Evolutionary conservation across 495 filamentous ascomycete genomes (phyloP).

Genomic region (Xylaria nigripes): DNA sequence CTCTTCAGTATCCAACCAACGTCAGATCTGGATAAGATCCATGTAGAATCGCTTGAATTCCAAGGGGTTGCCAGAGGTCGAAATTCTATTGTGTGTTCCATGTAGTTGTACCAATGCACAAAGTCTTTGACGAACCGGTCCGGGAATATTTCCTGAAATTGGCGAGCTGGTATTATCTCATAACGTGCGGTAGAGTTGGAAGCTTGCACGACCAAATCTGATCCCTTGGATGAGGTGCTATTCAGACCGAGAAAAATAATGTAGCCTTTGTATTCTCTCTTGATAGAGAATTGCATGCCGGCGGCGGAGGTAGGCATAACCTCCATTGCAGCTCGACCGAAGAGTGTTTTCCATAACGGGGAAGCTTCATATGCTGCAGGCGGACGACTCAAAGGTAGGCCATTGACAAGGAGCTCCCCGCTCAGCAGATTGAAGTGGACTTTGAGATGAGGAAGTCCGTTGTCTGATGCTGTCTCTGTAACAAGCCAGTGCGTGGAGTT

Average conservation of each 20-base stretch:
- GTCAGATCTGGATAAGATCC: background rate
- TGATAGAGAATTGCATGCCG: constrained; percentile 41
- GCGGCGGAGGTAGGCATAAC: constrained; percentile 38
- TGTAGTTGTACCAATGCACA: constrained; percentile 49
- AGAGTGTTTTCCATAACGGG: constrained; percentile 24
- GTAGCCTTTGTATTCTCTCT: constrained; percentile 22
- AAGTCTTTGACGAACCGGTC: constrained; percentile 36
- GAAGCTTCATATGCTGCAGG: constrained; percentile 40
- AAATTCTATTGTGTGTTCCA: constrained; percentile 39
- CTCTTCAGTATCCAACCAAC: background rate
- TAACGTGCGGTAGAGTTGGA: background rate
- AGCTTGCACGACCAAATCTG: constrained; percentile 9
- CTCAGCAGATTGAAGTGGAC: constrained; percentile 49
- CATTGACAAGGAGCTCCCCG: constrained; percentile 50
- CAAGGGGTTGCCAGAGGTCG: constrained; percentile 38
- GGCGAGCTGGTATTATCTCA: background rate
- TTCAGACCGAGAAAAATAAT: constrained; percentile 35
- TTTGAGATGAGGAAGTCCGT: background rate
- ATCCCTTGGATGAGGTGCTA: background rate
- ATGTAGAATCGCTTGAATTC: constrained; percentile 12
- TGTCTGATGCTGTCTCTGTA: constrained; percentile 4
- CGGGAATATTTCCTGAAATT: constrained; percentile 40
- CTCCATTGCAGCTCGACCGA: constrained; percentile 32
- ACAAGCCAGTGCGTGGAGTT: constrained; percentile 13
- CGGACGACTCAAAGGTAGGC: constrained; percentile 41